Evolutionary conservation across 2,329 filamentous ascomycete genomes (phyloP).

Genomic region (Fusarium oligoseptatum): DNA sequence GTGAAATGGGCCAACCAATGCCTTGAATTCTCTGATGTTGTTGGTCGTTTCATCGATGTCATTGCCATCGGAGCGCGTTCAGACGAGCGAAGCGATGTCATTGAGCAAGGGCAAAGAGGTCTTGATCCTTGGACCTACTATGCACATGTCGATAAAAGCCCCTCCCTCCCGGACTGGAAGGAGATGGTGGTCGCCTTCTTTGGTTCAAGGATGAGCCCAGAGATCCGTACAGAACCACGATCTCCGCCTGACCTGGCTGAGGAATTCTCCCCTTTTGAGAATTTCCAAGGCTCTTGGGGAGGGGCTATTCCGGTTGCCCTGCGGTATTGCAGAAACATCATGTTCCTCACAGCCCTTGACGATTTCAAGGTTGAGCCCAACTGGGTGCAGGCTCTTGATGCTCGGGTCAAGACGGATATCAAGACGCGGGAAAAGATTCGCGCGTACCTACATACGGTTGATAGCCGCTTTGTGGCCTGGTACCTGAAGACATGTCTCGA

Average conservation of each 20-base stretch:
- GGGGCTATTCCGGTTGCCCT: constrained; percentile 77
- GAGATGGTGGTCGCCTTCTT: constrained; percentile 66
- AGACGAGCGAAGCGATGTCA: constrained; percentile 82
- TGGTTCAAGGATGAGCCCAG: constrained; percentile 49
- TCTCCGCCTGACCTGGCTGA: constrained; percentile 41
- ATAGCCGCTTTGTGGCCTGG: constrained; percentile 55
- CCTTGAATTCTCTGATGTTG: constrained; percentile 81
- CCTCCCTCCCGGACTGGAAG: constrained; percentile 64
- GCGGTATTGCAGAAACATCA: constrained; percentile 71
- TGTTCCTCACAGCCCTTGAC: constrained; percentile 64
- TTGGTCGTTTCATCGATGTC: constrained; percentile 89
- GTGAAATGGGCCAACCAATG: constrained; percentile 93
- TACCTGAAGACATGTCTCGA: constrained; percentile 70
- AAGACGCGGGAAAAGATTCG: constrained; percentile 71
- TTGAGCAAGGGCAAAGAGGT: constrained; percentile 91
- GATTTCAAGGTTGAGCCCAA: constrained; percentile 76
- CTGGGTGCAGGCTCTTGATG: constrained; percentile 86
- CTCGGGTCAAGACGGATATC: constrained; percentile 77
- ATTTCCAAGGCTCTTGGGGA: constrained; percentile 61
- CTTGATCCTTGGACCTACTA: constrained; percentile 75
- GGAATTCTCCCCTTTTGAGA: constrained; percentile 53
- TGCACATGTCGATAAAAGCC: constrained; percentile 58
- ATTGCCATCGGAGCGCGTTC: constrained; percentile 78
- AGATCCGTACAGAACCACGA: constrained; percentile 52
- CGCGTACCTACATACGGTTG: constrained; percentile 61